These are phyloP conservation scores for Fremontodendron californicum DNA, from an alignment of 345 rosid genomes.

Conservation along the genomic window DNA sequence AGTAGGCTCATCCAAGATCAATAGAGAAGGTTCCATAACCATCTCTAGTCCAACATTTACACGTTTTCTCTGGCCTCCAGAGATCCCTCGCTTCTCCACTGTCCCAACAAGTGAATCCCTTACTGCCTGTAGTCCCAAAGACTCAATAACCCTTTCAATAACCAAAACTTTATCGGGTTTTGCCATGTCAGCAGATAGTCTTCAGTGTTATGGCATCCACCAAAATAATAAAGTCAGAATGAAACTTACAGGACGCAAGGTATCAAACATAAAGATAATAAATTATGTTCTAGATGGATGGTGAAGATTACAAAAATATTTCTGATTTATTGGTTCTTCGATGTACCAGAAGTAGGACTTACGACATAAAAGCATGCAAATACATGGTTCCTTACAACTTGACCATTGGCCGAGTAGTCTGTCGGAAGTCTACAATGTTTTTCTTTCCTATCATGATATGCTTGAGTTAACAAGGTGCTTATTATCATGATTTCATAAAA, in stretches of 20 bases:
- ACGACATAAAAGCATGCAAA: not conserved
- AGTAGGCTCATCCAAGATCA: conserved; percentile 91
- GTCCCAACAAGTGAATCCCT: conserved; percentile 91
- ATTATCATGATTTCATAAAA: not conserved
- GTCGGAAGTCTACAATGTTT: not conserved
- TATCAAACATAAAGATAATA: not conserved
- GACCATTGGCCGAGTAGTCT: not conserved
- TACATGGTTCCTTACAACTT: not conserved
- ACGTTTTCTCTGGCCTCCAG: conserved; percentile 93
- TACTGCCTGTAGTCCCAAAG: conserved; percentile 72
- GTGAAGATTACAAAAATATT: not conserved
- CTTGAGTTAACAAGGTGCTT: not conserved
- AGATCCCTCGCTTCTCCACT: conserved; percentile 82
- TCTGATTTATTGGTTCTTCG: not conserved
- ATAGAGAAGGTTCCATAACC: conserved; percentile 94
- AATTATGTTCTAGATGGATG: not conserved
- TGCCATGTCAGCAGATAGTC: conserved; percentile 71
- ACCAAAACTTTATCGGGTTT: conserved; percentile 85
- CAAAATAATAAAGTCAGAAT: conserved; percentile 19
- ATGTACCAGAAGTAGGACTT: not conserved
- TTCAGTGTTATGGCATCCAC: conserved; percentile 21
- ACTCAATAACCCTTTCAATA: conserved; percentile 87
- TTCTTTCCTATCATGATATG: not conserved
- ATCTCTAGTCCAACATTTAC: conserved; percentile 90
- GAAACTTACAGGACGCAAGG: conserved; percentile 2